Evolutionary conservation across 1,284 basidiomycete genomes (phyloP), one percentile per base, ranked within the genome.

Genomic region (Amylostereum areolatum): DNA sequence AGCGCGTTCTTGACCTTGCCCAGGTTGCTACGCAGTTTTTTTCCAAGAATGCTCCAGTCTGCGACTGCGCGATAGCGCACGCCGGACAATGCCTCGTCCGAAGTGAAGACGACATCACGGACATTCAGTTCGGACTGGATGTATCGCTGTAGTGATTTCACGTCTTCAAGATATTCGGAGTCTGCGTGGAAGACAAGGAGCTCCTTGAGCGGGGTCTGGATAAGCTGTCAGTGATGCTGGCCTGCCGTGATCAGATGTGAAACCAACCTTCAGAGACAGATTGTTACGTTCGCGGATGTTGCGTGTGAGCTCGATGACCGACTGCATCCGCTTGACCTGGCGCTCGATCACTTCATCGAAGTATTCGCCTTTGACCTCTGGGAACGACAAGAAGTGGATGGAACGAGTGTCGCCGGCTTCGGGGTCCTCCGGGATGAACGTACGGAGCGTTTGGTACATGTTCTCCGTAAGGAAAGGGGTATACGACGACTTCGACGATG

Each of bases 391-490:
- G 78, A 99, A 99, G 73, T 99, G 97, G 52, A 99, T 75, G 7
- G 96, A 98, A 52, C 97, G 87, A 12, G 85, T 78, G 64, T 99
- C 96, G 5, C 78, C 78, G 33, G 80, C 77, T 30, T 73, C 71
- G 29, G 85, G 77, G 55, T 88, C 77, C 47, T 83, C 78, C 0
- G 92, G 91, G 57, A 98, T 89, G 70, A 87, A 97, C 11, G 77
- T 76, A 47, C 86, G 81, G 41, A 99, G 77, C 40, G 89, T 83
- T 66, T 99, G 97, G 69, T 98, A 99, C 56, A 99, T 77, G 69
- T 89, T 97, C 70, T 99, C 97, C 3, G 93, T 96, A 62, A 98
- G 74, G 82, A 98, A 99, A 1, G 97, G 97, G 4, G 95, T 98
- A 68, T 97, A 99, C 2, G 96, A 96, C 7, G 95, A 96, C 91